phyloP scores from a whole-genome alignment of 768 basidiomycete genomes.

The Leccinum imitatum region DNA sequence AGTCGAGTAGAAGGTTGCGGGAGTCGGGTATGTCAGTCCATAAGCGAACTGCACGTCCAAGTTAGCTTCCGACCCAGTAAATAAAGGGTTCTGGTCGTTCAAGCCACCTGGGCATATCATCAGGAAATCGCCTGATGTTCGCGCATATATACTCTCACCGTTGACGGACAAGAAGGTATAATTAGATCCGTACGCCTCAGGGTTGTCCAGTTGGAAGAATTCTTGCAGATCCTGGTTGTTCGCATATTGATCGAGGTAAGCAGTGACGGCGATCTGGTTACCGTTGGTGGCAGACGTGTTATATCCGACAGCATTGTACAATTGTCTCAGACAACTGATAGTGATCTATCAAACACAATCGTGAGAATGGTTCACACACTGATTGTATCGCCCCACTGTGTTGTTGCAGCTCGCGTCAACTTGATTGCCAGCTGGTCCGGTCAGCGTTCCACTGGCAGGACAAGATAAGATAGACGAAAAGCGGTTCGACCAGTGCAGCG shows the following conservation, averaged over 20 bases:
- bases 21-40: constrained; percentile 64
- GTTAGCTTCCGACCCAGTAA: constrained; percentile 64
- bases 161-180: constrained; percentile 57
- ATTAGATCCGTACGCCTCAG: constrained; percentile 47
- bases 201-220: constrained; percentile 50
- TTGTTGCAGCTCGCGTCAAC: constrained; percentile 50
- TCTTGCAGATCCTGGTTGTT: constrained; percentile 51
- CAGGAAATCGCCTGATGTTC: constrained; percentile 5
- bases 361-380: background rate
- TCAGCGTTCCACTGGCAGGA: constrained; percentile 19
- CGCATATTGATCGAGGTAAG: constrained; percentile 53
- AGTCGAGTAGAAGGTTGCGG: constrained; percentile 60
- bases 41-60: constrained; percentile 68
- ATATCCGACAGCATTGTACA: constrained; percentile 55
- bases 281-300: constrained; percentile 39
- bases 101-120: constrained; percentile 46
- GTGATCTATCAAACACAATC: constrained; percentile 38
- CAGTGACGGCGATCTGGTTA: constrained; percentile 56
- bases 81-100: constrained; percentile 54
- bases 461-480: constrained; percentile 1
- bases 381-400: constrained; percentile 20
- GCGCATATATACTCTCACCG: constrained; percentile 36
- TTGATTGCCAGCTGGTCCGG: constrained; percentile 33
- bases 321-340: constrained; percentile 49
- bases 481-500: constrained; percentile 33